Conservation (phyloP, 129 eudicot genomes). For the Erigeron canadensis region DNA sequence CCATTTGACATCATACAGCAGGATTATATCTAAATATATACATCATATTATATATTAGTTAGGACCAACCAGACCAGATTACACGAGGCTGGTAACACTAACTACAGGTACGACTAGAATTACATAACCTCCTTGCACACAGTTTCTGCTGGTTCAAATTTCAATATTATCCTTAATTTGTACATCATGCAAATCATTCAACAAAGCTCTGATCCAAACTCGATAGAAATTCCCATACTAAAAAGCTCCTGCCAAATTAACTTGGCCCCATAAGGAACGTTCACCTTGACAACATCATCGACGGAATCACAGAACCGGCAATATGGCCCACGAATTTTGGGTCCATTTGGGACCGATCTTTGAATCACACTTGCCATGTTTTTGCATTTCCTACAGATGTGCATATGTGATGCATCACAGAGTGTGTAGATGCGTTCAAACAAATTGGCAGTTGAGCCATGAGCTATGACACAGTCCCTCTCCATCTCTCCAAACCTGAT, state of each 20-base stretch:
- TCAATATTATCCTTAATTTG: background rate
- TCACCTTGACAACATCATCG: conserved; percentile 44
- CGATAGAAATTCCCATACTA: conserved; percentile 83
- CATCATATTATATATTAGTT: too few relatives aligned
- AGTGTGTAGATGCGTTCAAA: conserved; percentile 84
- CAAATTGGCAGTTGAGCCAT: conserved; percentile 76
- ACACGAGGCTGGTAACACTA: background rate
- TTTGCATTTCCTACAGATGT: conserved; percentile 70
- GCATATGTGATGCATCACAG: conserved; percentile 85
- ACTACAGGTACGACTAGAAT: background rate
- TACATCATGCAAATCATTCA: conserved; percentile 28
- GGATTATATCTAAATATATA: too few relatives aligned
- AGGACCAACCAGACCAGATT: background rate
- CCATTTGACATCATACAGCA: too few relatives aligned
- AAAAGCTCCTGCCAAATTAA: conserved; percentile 84
- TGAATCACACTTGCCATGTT: background rate
- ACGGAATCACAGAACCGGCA: too few relatives aligned
- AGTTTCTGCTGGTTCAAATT: too few relatives aligned
- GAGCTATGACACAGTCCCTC: conserved; percentile 84
- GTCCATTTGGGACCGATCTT: conserved; percentile 4
- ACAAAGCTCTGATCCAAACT: conserved; percentile 65
- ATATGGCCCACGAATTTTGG: too few relatives aligned
- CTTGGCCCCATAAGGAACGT: conserved; percentile 90
- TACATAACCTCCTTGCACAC: too few relatives aligned
- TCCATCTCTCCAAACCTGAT: conserved; percentile 91